Evolutionary conservation across 2,329 filamentous ascomycete species (phyloP).

Genomic region (Madurella fahalii): DNA sequence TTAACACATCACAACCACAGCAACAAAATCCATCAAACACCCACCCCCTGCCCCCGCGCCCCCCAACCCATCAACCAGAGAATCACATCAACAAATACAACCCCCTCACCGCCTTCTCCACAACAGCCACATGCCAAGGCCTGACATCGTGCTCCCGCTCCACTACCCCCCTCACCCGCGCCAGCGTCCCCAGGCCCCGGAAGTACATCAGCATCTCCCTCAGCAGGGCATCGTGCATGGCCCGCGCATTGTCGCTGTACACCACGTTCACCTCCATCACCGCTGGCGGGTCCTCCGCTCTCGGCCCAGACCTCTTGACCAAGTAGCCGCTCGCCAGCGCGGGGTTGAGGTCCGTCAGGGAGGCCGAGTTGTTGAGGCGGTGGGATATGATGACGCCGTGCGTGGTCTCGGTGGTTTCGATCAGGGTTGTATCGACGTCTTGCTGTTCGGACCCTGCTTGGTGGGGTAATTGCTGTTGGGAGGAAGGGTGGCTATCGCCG

Average conservation of each 20-base stretch:
- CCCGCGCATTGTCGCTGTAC: constrained; percentile 47
- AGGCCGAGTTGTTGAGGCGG: constrained; percentile 56
- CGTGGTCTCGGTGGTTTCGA: constrained; percentile 69
- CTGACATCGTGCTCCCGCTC: constrained; percentile 57
- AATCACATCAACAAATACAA: constrained; percentile 60
- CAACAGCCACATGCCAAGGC: constrained; percentile 74
- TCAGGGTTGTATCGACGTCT: constrained; percentile 61
- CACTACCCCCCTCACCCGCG: constrained; percentile 60
- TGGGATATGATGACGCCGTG: constrained; percentile 71
- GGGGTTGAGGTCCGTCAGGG: constrained; percentile 51
- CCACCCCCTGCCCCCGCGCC: neutral
- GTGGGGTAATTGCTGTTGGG: neutral
- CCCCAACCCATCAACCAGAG: neutral
- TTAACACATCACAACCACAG: neutral
- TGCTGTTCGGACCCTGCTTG: constrained; percentile 29
- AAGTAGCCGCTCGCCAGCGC: constrained; percentile 62
- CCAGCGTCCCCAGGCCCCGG: constrained; percentile 63
- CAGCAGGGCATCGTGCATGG: constrained; percentile 60
- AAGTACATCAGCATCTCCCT: constrained; percentile 69
- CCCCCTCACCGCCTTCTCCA: constrained; percentile 62
- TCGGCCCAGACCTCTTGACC: constrained; percentile 57
- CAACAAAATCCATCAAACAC: neutral
- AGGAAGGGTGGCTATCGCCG: neutral
- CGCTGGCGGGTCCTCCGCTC: constrained; percentile 54
- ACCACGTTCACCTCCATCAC: constrained; percentile 63